These are phyloP conservation scores for Curvularia hawaiiensis DNA, from an alignment of 2,329 filamentous ascomycete species.

Conservation along the genomic window DNA sequence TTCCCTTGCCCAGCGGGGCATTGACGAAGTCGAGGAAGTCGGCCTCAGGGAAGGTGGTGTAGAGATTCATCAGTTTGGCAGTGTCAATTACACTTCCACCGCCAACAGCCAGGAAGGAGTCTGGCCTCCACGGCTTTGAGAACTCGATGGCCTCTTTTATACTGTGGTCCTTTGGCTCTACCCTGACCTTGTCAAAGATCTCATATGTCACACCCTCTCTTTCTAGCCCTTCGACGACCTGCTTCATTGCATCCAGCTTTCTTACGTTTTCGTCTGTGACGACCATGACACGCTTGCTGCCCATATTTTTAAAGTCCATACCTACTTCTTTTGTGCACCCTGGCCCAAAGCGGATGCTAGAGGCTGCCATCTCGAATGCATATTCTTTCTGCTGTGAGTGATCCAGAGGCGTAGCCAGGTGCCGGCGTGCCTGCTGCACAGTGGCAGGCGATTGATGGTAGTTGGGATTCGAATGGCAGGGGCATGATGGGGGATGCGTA, in stretches of 20 bases:
- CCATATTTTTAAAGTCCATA: slow-evolving; percentile 96
- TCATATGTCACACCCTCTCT: slow-evolving; percentile 79
- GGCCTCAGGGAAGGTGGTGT: slow-evolving; percentile 86
- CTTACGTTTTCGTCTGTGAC: slow-evolving; percentile 86
- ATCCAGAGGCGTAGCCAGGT: slow-evolving; percentile 78
- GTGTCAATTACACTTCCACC: slow-evolving; percentile 97
- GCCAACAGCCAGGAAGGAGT: slow-evolving; percentile 90
- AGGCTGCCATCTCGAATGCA: slow-evolving; percentile 98
- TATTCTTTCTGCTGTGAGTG: slow-evolving; percentile 83
- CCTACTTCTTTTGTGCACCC: slow-evolving; percentile 95
- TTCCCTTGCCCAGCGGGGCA: slow-evolving; percentile 84
- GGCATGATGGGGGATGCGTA: slow-evolving; percentile 88
- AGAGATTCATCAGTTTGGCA: slow-evolving; percentile 98
- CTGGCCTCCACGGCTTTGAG: slow-evolving; percentile 77
- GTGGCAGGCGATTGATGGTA: slow-evolving; percentile 60
- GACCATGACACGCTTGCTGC: slow-evolving; percentile 83
- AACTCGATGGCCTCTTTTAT: slow-evolving; percentile 90
- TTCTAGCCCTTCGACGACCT: slow-evolving; percentile 80
- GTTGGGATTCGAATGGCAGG: slow-evolving; percentile 90
- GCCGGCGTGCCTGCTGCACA: slow-evolving; percentile 59
- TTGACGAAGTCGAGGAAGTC: slow-evolving; percentile 98
- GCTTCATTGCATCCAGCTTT: slow-evolving; percentile 85
- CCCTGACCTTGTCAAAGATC: slow-evolving; percentile 78
- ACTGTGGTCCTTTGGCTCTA: slow-evolving; percentile 95
- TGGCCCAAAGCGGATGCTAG: slow-evolving; percentile 89